Percentiles rank a stretch among this genome's conserved stretches.
Conservation (phyloP, 2,329 filamentous ascomycete species). For the Bipolaris victoriae region DNA sequence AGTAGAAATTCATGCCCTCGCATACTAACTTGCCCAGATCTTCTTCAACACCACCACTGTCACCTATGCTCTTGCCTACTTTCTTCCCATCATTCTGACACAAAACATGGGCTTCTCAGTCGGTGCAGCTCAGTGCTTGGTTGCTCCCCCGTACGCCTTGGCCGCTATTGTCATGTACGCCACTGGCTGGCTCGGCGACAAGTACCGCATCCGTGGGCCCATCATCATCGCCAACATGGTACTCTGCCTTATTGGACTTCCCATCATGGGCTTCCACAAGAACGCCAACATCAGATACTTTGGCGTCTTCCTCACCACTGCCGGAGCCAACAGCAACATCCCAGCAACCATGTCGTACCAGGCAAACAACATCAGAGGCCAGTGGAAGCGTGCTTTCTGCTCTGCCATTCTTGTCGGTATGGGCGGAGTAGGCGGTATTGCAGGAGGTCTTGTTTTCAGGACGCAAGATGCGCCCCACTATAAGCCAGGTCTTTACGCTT, state of each 20-base stretch:
- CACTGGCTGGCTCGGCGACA: constrained; percentile 70
- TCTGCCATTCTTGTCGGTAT: constrained; percentile 77
- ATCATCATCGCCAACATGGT: constrained; percentile 51
- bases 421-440: constrained; percentile 79
- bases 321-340: constrained; percentile 78
- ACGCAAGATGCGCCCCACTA: constrained; percentile 48
- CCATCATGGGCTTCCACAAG: constrained; percentile 72
- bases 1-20: neutral
- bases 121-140: constrained; percentile 70
- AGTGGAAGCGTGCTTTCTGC: constrained; percentile 86
- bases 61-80: constrained; percentile 78
- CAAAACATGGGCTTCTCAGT: constrained; percentile 68
- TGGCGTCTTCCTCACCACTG: constrained; percentile 76
- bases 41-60: constrained; percentile 71
- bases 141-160: constrained; percentile 57
- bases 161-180: constrained; percentile 53
- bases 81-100: constrained; percentile 75
- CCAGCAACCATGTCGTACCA: constrained; percentile 79
- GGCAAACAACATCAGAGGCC: constrained; percentile 85
- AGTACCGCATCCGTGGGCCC: constrained; percentile 66
- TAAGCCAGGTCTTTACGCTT: constrained; percentile 47
- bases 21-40: constrained; percentile 43
- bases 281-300: constrained; percentile 68
- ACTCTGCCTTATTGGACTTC: constrained; percentile 70
- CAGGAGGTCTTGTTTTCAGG: constrained; percentile 73